Conservation (phyloP, 169 alveolate genomes). For the Haemoproteus tartakovskyi region DNA sequence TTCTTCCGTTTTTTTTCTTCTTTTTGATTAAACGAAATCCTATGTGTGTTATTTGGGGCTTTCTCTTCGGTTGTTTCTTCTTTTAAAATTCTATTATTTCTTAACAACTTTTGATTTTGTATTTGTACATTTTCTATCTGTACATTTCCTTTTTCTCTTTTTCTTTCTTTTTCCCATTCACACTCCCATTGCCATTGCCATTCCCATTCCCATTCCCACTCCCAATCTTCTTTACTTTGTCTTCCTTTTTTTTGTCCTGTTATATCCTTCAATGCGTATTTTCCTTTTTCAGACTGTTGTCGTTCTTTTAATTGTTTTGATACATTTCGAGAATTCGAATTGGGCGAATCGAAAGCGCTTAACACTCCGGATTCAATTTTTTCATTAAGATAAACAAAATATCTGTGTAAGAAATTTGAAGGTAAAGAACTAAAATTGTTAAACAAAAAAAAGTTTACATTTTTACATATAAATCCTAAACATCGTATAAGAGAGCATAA, state of each 20-base stretch:
- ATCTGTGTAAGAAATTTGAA: conserved; percentile 25
- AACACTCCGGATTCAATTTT: too few relatives aligned
- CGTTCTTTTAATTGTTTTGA: not conserved
- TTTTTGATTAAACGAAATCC: too few relatives aligned
- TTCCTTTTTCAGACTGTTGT: not conserved
- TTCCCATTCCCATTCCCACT: not conserved
- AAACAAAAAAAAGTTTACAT: conserved; percentile 47
- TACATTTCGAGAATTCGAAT: too few relatives aligned
- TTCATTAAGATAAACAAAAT: conserved; percentile 32
- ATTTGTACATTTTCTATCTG: not conserved
- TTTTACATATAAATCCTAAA: conserved; percentile 62
- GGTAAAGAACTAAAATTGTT: conserved; percentile 34
- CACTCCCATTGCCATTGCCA: not conserved
- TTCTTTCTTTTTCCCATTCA: not conserved
- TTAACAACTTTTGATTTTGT: not conserved
- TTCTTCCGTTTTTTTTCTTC: not conserved
- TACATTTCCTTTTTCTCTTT: too few relatives aligned
- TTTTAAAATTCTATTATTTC: too few relatives aligned
- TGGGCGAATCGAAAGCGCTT: too few relatives aligned
- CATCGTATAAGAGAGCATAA: conserved; percentile 56
- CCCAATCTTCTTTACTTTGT: not conserved
- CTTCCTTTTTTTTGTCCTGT: not conserved
- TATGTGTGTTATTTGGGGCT: too few relatives aligned
- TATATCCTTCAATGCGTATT: not conserved
- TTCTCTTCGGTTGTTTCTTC: too few relatives aligned